Base-by-base conservation (phyloP, 2,329 filamentous ascomycete genomes). In the Xylaria hypoxylon region DNA sequence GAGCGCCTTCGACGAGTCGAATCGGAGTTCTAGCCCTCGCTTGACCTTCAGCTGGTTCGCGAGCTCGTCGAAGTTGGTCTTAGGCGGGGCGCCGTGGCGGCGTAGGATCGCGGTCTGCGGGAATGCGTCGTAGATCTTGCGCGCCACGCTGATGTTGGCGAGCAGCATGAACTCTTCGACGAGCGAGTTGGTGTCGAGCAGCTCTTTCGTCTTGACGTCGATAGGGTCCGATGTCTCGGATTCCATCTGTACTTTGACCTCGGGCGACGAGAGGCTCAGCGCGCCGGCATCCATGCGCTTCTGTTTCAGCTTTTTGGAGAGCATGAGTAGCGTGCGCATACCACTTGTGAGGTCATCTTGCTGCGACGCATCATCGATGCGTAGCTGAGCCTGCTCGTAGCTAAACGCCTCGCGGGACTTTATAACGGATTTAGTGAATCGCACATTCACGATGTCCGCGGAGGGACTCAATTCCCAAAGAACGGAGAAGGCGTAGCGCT, bases 151-250 rank as follows among this genome's bases (percentile, higher is more conserved):
- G 76, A 93, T 94, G 81, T 99, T 99, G 84, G 96, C 96, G 78
- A 98, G 92, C 76, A 99, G 85, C 96, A 99, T 99, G 85, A 99
- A 98, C 78, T 99, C 96, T 78, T 99, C 96, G 31, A 99, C 96
- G 5, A 99, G 87, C 24, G 95, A 97, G 83, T 98, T 99, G 59
- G 96, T 99, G 76, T 96, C 94, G 42, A 99, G 89, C 58, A 94
- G 89, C 74, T 94, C 87, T 81, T 99, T 99, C 5, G 94, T 97
- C 84, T 98, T 94, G 72, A 99, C 93, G 74, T 98, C 96, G 61
- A 97, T 91, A 0, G 96, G 95, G 76, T 98, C 96, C 1, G 94
- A 97, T 0, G 95, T 96, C 80, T 99, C 96, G 8, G 92, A 97
- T 78, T 97, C 95, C 75, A 92, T 92, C 79, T 97, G 93, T 33